A percentile compares a stretch with the other conserved stretches of the same genome.
phyloP scores from a whole-genome alignment of 306 rosid genomes.

The Quercus variabilis region DNA sequence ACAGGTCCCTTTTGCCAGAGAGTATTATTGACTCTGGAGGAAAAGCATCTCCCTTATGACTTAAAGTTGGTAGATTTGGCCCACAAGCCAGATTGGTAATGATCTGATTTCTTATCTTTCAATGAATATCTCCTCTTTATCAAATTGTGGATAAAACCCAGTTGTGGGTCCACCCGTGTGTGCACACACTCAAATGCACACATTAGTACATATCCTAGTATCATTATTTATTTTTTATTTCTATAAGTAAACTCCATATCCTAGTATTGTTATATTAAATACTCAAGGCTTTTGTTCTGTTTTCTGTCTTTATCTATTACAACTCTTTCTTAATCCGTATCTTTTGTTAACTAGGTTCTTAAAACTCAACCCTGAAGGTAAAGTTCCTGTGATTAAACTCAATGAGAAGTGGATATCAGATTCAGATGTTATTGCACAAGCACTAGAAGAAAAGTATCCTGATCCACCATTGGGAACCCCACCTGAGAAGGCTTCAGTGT shows the following conservation, averaged over 20 bases:
- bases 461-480: constrained; percentile 79
- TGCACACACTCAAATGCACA: neutral
- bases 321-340: neutral
- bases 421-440: constrained; percentile 79
- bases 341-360: constrained; percentile 59
- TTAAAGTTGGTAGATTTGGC: constrained; percentile 69
- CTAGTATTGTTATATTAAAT: neutral
- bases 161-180: neutral
- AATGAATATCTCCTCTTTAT: neutral
- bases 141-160: neutral
- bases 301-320: neutral
- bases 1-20: constrained; percentile 92
- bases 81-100: constrained; percentile 90
- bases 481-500: constrained; percentile 78
- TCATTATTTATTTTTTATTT: neutral
- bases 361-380: constrained; percentile 66
- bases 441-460: constrained; percentile 85
- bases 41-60: constrained; percentile 83
- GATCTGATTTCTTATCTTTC: constrained; percentile 17
- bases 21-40: constrained; percentile 84
- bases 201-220: neutral
- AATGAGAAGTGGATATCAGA: constrained; percentile 89
- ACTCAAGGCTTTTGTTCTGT: neutral
- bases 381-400: constrained; percentile 75
- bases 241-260: neutral